Evolutionary conservation across 345 rosid species (phyloP).

Genomic region (Ceriops tagal): DNA sequence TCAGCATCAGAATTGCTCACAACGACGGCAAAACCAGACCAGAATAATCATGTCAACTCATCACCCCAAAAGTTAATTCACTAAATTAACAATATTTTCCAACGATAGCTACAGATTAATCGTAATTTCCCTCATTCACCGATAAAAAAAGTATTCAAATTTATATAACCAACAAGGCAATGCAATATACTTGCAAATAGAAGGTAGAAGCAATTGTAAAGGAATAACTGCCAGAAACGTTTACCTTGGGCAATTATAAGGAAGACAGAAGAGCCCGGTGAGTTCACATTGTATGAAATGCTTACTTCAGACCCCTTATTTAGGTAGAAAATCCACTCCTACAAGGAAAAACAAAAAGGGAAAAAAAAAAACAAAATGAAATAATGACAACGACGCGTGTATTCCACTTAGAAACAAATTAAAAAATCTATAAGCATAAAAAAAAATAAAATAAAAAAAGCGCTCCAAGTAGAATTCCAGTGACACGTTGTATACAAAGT

Average conservation of each 20-base stretch:
- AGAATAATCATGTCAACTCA: not conserved
- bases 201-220: too few relatives aligned
- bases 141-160: too few relatives aligned
- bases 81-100: not conserved
- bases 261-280: constrained; percentile 53
- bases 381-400: too few relatives aligned
- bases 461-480: too few relatives aligned
- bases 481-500: too few relatives aligned
- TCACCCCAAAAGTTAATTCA: not conserved
- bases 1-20: constrained; percentile 24
- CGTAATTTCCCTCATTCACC: too few relatives aligned
- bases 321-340: constrained; percentile 78
- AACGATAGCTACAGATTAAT: not conserved
- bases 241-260: constrained; percentile 88
- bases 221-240: too few relatives aligned
- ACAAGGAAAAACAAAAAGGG: not conserved
- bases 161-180: too few relatives aligned
- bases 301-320: constrained; percentile 75
- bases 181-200: too few relatives aligned
- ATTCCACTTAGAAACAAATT: too few relatives aligned
- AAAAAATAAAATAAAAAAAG: too few relatives aligned
- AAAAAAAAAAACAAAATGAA: too few relatives aligned
- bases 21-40: not conserved
- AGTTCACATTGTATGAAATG: constrained; percentile 59
- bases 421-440: not conserved